Conservation (phyloP, 768 basidiomycete genomes). For the Termitomyces sp. region DNA sequence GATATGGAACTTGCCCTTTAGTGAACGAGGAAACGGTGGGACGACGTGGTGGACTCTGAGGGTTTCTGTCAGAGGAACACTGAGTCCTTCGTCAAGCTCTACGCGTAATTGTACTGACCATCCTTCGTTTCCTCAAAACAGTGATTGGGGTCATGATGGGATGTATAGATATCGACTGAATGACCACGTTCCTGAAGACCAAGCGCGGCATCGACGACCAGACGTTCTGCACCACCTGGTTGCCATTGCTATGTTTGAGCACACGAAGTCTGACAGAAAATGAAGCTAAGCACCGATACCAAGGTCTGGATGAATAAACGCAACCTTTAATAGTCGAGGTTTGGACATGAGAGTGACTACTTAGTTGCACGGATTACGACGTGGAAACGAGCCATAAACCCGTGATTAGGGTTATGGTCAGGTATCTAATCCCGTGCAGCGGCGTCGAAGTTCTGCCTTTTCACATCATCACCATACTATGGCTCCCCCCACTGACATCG, state of each 20-base stretch:
- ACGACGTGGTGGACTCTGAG: slow-evolving; percentile 68
- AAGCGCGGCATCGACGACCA: slow-evolving; percentile 92
- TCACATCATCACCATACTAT: neutral
- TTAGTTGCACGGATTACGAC: no score
- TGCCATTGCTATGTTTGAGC: slow-evolving; percentile 9
- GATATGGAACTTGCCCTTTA: slow-evolving; percentile 82
- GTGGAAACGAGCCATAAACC: neutral
- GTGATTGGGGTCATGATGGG: slow-evolving; percentile 79
- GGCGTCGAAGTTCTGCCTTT: neutral
- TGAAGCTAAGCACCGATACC: slow-evolving; percentile 67
- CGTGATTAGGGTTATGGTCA: slow-evolving; percentile 6
- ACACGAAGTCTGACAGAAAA: slow-evolving; percentile 2
- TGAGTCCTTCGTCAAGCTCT: neutral
- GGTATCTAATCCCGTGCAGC: neutral
- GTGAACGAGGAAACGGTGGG: slow-evolving; percentile 75
- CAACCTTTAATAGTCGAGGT: slow-evolving; percentile 42
- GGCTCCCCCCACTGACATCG: slow-evolving; percentile 38
- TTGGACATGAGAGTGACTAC: slow-evolving; percentile 6
- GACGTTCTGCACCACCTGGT: slow-evolving; percentile 89
- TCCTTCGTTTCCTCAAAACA: slow-evolving; percentile 94
- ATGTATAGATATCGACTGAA: slow-evolving; percentile 85
- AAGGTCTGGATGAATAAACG: slow-evolving; percentile 91
- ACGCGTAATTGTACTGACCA: slow-evolving; percentile 38
- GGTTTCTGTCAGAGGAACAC: slow-evolving; percentile 49
- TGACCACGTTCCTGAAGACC: slow-evolving; percentile 85